A percentile compares a stretch with the other conserved stretches of the same genome.
These are phyloP conservation scores for Apiotrichum sp. DNA, from an alignment of 1,284 basidiomycete genomes.

Conservation along the genomic window DNA sequence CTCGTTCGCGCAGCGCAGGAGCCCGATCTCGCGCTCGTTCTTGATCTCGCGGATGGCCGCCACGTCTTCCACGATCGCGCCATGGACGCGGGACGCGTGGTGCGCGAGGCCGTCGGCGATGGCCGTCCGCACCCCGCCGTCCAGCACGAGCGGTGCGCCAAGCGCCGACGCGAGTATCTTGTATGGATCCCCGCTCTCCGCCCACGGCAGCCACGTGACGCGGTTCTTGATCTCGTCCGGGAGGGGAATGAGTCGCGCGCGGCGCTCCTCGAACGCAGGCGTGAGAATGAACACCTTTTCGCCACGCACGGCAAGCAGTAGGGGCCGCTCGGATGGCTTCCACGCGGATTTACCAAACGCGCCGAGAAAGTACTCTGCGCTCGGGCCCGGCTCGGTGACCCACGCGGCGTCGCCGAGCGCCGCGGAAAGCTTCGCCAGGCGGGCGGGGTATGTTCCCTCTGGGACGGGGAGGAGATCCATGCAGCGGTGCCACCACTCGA, in stretches of 20 bases:
- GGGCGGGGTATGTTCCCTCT: conserved; percentile 8
- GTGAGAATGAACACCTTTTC: conserved; percentile 58
- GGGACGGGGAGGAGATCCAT: conserved; percentile 13
- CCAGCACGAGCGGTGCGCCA: no score
- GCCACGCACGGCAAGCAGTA: conserved; percentile 59
- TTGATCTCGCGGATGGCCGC: conserved; percentile 63
- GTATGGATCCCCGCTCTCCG: conserved; percentile 67
- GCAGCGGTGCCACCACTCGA: conserved; percentile 9
- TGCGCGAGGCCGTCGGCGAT: no score
- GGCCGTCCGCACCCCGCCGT: no score
- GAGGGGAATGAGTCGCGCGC: conserved; percentile 56
- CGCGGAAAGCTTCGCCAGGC: conserved; percentile 13
- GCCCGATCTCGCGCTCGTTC: conserved; percentile 60
- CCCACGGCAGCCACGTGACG: conserved; percentile 62
- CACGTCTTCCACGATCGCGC: no score
- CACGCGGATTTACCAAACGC: conserved; percentile 57
- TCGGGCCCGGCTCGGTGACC: conserved; percentile 69
- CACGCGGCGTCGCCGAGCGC: conserved; percentile 17
- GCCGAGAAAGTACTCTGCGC: conserved; percentile 64
- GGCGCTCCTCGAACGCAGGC: conserved; percentile 67
- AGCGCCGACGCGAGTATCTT: conserved; percentile 53
- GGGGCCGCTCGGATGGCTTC: conserved; percentile 68
- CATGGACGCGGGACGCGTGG: no score
- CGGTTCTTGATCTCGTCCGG: conserved; percentile 46
- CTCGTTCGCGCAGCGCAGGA: conserved; percentile 75